These are phyloP conservation scores for Xerocomus potaroensis DNA, from an alignment of 768 basidiomycete genomes.

Conservation along the genomic window DNA sequence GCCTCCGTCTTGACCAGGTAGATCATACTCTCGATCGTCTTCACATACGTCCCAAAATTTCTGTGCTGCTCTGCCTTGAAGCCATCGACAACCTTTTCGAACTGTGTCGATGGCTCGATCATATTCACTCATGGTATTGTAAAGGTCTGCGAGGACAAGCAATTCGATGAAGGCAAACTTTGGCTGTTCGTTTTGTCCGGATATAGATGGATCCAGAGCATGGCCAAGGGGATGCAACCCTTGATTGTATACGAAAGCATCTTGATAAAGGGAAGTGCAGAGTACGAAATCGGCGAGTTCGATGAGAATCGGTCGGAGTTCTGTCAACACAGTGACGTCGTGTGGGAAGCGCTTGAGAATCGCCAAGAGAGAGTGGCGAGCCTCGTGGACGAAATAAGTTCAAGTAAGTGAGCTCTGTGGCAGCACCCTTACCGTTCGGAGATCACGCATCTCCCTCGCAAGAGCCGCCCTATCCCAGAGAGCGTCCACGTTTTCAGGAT, in stretches of 20 bases:
- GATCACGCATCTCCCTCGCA: constrained; percentile 70
- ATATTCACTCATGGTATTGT: constrained; percentile 66
- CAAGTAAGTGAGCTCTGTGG: background rate
- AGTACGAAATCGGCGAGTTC: constrained; percentile 63
- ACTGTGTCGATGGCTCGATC: constrained; percentile 66
- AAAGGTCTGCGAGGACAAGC: constrained; percentile 81
- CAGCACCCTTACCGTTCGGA: constrained; percentile 54
- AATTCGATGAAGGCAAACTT: constrained; percentile 49
- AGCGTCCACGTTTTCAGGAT: constrained; percentile 78
- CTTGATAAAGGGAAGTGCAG: constrained; percentile 65
- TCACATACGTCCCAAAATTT: constrained; percentile 75
- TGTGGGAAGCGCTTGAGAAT: constrained; percentile 43
- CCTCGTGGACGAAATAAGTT: constrained; percentile 9
- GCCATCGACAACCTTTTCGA: constrained; percentile 78
- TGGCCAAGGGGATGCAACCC: constrained; percentile 37
- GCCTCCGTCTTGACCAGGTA: constrained; percentile 55
- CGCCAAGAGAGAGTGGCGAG: constrained; percentile 26
- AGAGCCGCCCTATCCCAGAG: constrained; percentile 87
- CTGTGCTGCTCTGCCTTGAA: constrained; percentile 76
- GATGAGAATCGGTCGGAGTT: constrained; percentile 49
- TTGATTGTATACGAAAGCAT: constrained; percentile 70
- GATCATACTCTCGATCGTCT: constrained; percentile 82
- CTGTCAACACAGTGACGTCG: constrained; percentile 70
- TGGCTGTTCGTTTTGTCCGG: background rate
- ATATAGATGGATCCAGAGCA: constrained; percentile 26